Percentiles rank a stretch among this genome's conserved stretches.
These are phyloP conservation scores for Buxus sempervirens DNA, from an alignment of 164 flowering plant species.

Conservation along the genomic window DNA sequence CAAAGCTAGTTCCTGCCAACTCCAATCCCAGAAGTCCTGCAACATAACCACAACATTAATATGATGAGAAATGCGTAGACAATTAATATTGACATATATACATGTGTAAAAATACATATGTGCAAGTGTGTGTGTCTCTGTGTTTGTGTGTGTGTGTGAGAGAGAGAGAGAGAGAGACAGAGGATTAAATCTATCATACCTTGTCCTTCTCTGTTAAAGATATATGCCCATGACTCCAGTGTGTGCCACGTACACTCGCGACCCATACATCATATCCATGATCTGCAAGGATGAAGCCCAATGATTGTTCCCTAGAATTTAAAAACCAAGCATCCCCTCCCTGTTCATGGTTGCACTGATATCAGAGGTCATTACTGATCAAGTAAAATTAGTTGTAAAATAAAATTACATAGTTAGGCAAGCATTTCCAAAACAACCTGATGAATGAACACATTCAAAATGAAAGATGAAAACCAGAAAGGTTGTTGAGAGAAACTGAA, in stretches of 20 bases:
- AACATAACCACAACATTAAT: constrained; percentile 11
- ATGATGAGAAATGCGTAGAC: not conserved
- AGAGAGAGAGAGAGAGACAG: not conserved
- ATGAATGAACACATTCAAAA: not conserved
- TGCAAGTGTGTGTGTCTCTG: no score
- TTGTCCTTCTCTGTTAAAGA: constrained; percentile 63
- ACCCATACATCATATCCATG: constrained; percentile 96
- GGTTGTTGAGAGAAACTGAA: not conserved
- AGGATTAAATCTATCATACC: constrained; percentile 33
- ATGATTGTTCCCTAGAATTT: constrained; percentile 64
- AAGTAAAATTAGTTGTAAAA: not conserved
- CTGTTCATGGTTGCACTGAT: constrained; percentile 31
- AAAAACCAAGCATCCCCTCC: constrained; percentile 96
- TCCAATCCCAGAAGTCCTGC: constrained; percentile 98
- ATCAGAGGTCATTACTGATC: not conserved
- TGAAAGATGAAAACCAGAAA: not conserved
- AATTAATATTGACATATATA: not conserved
- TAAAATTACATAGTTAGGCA: not conserved
- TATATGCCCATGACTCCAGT: constrained; percentile 83
- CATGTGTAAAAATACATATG: not conserved
- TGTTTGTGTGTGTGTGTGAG: no score
- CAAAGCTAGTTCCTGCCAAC: constrained; percentile 90
- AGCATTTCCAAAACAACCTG: not conserved
- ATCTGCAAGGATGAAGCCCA: constrained; percentile 92
- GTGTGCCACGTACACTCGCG: constrained; percentile 93